Evolutionary conservation across 148 eudicot genomes (phyloP).

Genomic region (Fallopia convolvulus): DNA sequence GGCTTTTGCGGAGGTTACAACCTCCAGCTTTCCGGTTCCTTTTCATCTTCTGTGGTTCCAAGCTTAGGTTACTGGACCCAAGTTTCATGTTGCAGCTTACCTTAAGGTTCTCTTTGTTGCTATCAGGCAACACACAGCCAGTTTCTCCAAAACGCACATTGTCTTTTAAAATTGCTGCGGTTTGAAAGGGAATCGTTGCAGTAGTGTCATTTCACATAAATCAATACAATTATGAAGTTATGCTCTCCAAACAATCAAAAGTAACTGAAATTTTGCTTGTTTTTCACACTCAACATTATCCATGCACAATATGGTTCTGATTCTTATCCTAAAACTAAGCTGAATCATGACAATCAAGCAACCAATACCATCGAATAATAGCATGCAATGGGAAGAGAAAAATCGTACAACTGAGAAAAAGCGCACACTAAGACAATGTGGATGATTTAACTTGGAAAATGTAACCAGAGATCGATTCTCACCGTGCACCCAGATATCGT

Average conservation of each 20-base stretch:
- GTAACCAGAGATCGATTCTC: not conserved
- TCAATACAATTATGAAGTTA: not conserved
- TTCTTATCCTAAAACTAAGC: not conserved
- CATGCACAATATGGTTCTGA: not conserved
- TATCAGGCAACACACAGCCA: constrained; percentile 23
- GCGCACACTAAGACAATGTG: not conserved
- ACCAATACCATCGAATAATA: not conserved
- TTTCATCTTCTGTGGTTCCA: constrained; percentile 79
- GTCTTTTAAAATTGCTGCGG: constrained; percentile 27
- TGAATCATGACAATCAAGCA: not conserved
- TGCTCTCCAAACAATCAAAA: not conserved
- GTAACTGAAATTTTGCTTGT: not conserved
- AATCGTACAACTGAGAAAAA: not conserved
- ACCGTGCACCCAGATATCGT: no score
- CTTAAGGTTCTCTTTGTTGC: constrained; percentile 64
- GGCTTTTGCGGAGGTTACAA: constrained; percentile 76
- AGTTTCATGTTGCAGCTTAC: constrained; percentile 25
- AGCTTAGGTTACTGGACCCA: constrained; percentile 32
- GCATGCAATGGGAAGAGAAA: not conserved
- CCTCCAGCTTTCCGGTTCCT: constrained; percentile 59
- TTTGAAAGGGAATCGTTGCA: constrained; percentile 3
- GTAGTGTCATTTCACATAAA: not conserved
- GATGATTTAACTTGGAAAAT: not conserved
- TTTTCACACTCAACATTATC: not conserved
- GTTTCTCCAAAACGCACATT: constrained; percentile 15